A percentile compares a stretch with the other conserved stretches of the same genome.
phyloP scores from a whole-genome alignment of 768 basidiomycete species.

The Auricularia cornea region DNA sequence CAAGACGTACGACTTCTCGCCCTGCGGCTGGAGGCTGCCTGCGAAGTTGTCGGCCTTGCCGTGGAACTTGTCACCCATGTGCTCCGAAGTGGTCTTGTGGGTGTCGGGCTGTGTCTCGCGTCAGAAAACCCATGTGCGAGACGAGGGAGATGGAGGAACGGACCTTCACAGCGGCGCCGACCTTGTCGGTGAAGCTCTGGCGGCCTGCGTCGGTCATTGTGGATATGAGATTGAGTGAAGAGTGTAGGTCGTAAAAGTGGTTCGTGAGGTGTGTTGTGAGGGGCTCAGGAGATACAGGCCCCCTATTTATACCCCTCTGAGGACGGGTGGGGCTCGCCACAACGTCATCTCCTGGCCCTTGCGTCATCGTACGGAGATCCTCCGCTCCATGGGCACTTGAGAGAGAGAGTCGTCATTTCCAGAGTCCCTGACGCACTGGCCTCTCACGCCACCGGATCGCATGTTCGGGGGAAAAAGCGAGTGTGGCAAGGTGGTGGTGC shows the following conservation, averaged over 20 bases:
- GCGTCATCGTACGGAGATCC: no score
- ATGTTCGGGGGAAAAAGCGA: no score
- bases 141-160: neutral
- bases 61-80: conserved; percentile 40
- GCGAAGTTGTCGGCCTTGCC: conserved; percentile 39
- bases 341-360: no score
- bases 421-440: no score
- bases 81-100: conserved; percentile 48
- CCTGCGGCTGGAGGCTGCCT: conserved; percentile 42
- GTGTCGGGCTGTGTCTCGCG: conserved; percentile 36
- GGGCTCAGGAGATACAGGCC: neutral
- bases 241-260: neutral
- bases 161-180: conserved; percentile 34
- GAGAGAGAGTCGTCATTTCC: no score
- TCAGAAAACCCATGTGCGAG: neutral
- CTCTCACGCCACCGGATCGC: no score
- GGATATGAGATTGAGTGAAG: conserved; percentile 1
- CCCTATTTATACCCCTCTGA: neutral
- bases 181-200: conserved; percentile 50
- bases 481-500: no score
- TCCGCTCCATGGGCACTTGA: no score
- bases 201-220: conserved; percentile 51
- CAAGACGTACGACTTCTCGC: no score
- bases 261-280: neutral
- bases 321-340: no score